Percentiles rank a stretch among this genome's conserved stretches.
Conservation (phyloP, 169 alveolate genomes). For the Plasmodium malariae region DNA sequence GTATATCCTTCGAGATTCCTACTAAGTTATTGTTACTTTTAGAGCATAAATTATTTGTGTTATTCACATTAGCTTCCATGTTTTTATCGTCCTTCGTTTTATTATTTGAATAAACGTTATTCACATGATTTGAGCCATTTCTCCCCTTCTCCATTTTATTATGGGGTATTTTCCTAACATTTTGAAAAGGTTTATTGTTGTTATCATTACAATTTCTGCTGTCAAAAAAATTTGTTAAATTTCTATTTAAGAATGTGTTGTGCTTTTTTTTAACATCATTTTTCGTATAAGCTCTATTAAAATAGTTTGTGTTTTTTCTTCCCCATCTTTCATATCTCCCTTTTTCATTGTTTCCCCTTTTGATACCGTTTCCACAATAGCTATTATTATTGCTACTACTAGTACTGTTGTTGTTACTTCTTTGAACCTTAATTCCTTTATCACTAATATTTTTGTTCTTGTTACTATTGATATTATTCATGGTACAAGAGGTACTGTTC, state of each 20-base stretch:
- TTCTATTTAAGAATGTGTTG: conserved; percentile 7
- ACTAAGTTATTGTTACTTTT: neutral
- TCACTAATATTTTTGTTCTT: neutral
- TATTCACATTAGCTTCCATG: neutral
- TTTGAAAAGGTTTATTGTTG: neutral
- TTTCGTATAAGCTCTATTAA: conserved; percentile 8
- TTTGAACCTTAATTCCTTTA: neutral
- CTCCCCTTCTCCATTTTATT: conserved; percentile 20
- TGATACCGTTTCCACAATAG: neutral
- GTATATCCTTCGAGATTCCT: neutral
- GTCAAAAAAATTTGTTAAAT: conserved; percentile 7
- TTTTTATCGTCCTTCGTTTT: neutral
- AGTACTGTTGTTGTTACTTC: neutral
- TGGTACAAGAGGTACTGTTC: neutral
- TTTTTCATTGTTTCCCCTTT: neutral
- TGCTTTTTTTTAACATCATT: conserved; percentile 24
- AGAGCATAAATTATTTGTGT: neutral
- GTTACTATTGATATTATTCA: neutral
- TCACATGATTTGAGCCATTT: neutral
- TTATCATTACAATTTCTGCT: conserved; percentile 25
- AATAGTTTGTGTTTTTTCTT: neutral
- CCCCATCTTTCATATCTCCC: neutral
- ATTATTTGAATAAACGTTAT: neutral
- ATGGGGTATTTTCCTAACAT: neutral
- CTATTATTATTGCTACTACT: neutral